phyloP scores from a whole-genome alignment of 2,329 filamentous ascomycete species.

The Fusarium zealandicum region DNA sequence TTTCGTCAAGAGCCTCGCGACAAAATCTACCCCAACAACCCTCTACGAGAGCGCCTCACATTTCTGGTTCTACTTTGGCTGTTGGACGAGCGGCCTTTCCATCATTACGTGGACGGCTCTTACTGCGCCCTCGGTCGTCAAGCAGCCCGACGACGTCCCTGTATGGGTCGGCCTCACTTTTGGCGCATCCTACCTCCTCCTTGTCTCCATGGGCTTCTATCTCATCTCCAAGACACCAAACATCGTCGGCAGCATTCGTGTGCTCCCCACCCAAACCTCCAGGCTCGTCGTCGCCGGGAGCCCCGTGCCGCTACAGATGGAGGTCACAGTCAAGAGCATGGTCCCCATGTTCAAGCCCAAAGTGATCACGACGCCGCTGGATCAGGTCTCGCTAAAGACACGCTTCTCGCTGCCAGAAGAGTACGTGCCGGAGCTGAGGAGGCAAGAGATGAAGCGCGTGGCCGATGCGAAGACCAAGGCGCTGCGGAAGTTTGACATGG shows the following conservation, averaged over 20 bases:
- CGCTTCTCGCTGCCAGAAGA: conserved; percentile 50
- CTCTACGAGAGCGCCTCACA: conserved; percentile 73
- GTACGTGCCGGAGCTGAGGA: conserved; percentile 47
- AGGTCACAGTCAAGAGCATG: conserved; percentile 60
- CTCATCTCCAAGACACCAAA: conserved; percentile 64
- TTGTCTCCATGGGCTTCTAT: conserved; percentile 66
- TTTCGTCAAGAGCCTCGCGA: conserved; percentile 64
- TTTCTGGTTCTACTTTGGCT: conserved; percentile 66
- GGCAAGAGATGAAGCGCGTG: conserved; percentile 43
- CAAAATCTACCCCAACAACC: conserved; percentile 61
- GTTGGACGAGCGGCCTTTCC: conserved; percentile 61
- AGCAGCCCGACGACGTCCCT: conserved; percentile 57
- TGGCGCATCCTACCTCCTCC: conserved; percentile 63
- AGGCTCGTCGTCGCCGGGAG: conserved; percentile 26
- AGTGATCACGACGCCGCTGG: conserved; percentile 48
- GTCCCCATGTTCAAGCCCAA: conserved; percentile 57
- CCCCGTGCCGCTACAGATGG: conserved; percentile 52
- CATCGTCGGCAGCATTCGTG: conserved; percentile 65
- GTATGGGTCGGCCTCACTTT: conserved; percentile 66
- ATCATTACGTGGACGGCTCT: conserved; percentile 48
- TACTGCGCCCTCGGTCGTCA: conserved; percentile 45
- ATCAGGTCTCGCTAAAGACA: conserved; percentile 46
- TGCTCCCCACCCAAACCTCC: conserved; percentile 52
- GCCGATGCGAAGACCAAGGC: conserved; percentile 50
- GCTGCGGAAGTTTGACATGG: conserved; percentile 59